Evolutionary conservation across 352 stramenopile genomes (phyloP), one percentile per base, ranked within the genome.

Genomic region (Peronospora farinosa): DNA sequence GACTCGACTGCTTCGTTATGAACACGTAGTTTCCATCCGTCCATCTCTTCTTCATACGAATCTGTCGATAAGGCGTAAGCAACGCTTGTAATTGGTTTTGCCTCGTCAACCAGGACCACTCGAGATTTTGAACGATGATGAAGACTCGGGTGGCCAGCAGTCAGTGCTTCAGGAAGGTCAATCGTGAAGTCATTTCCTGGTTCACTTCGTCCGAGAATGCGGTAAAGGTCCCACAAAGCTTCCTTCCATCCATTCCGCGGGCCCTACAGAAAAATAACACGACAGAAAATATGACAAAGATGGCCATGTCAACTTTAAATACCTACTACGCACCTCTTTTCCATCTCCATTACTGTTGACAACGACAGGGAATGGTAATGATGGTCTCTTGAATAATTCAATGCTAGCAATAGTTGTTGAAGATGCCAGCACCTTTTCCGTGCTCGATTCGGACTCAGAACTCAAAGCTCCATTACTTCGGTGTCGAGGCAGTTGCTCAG

Each of bases 11-110:
- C 57, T 59, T 85, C 68, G 42, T 51, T 60, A 30, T 89, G 77
- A 15, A 91, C 57, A 9, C 53, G 47, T 11, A 85, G 37, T 25
- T 84, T 89, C 77, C 78, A 87, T 13, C 64, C 68, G 17, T 73
- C 63, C 16, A 91, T 33, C 23, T 89, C 70, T 21, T 88, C 69
- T 47, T 88, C 76, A 31, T 96, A 92, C 39, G 96, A 84, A 47
- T 84, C 74, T 7, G 93, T 98, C 5, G 87, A 84, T 38, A 99
- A 74, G 15, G 94, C 95, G 57, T 98, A 97, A 15, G 96, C 93
- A 55, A 98, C 95, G 8, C 87, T 95, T 17, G 94, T 98, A 39
- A 96, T 96, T 1, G 90, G 88, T 53, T 95, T 77, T 15, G 93
- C 75, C 47, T 98, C 93, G 63, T 96, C 84, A 11, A 98, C 95